Evolutionary conservation across 192 early-diverging fungal species (phyloP).

Genomic region (Linnemannia zychae): DNA sequence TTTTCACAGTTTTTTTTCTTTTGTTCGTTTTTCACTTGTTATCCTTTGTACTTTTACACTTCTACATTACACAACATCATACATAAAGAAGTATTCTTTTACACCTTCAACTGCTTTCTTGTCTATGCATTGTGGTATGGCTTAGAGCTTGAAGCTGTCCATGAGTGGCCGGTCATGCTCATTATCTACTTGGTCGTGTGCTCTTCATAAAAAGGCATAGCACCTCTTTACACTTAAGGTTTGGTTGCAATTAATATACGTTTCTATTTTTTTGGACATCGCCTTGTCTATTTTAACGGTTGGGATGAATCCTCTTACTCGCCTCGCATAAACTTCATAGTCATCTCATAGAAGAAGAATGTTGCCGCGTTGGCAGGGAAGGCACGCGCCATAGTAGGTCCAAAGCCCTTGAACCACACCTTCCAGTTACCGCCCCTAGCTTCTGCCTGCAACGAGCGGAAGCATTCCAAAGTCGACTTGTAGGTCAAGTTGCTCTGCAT

Average conservation of each 20-base stretch:
- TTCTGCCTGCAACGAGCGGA: constrained; percentile 64
- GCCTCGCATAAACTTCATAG: constrained; percentile 64
- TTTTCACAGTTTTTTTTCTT: constrained; percentile 4
- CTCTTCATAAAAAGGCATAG: no score
- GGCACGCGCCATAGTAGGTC: constrained; percentile 84
- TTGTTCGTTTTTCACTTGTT: constrained; percentile 9
- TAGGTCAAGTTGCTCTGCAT: constrained; percentile 74
- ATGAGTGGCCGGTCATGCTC: no score
- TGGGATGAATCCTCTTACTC: constrained; percentile 5
- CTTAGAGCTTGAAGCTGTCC: no score
- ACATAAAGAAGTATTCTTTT: not conserved
- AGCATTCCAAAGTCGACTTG: constrained; percentile 44
- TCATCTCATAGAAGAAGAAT: constrained; percentile 80
- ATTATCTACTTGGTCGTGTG: no score
- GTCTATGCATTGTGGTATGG: not conserved
- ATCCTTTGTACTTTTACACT: constrained; percentile 26
- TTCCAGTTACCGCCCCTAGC: constrained; percentile 64
- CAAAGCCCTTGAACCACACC: constrained; percentile 87
- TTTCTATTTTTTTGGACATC: not conserved
- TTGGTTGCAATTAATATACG: not conserved
- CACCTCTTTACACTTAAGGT: no score
- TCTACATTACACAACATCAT: not conserved
- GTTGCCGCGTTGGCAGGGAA: constrained; percentile 90
- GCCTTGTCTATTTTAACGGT: not conserved
- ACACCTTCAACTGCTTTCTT: not conserved